A percentile compares a stretch with the other conserved stretches of the same genome.
Evolutionary conservation across 2,329 filamentous ascomycete genomes (phyloP).

Genomic region (Alternaria sp.): DNA sequence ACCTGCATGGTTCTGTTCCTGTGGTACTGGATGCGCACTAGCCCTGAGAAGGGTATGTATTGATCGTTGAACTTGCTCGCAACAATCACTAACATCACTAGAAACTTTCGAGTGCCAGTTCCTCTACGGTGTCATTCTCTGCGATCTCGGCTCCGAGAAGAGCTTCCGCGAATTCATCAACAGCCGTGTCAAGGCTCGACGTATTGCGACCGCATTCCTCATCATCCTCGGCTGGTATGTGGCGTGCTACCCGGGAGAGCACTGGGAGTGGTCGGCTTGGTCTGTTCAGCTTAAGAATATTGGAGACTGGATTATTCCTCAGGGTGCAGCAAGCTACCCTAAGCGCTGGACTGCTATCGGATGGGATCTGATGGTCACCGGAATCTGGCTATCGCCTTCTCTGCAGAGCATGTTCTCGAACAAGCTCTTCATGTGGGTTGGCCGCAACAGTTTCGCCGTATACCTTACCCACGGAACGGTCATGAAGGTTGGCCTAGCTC

Average conservation of each 20-base stretch:
- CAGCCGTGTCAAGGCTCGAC: conserved; percentile 48
- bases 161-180: conserved; percentile 57
- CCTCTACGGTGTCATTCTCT: conserved; percentile 61
- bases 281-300: conserved; percentile 55
- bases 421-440: conserved; percentile 61
- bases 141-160: conserved; percentile 59
- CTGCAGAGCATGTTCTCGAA: conserved; percentile 61
- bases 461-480: conserved; percentile 64
- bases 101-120: conserved; percentile 64
- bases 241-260: conserved; percentile 60
- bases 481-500: conserved; percentile 60
- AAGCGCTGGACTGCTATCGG: conserved; percentile 58
- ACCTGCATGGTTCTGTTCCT: conserved; percentile 57
- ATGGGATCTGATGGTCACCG: conserved; percentile 59
- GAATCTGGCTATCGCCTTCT: conserved; percentile 60
- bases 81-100: conserved; percentile 31
- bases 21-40: conserved; percentile 60
- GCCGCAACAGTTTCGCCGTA: conserved; percentile 64
- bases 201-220: conserved; percentile 50
- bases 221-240: conserved; percentile 57
- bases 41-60: conserved; percentile 56
- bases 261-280: conserved; percentile 61
- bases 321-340: conserved; percentile 54
- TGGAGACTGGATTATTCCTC: conserved; percentile 57
- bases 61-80: not conserved